Base-by-base conservation (phyloP, 176 grass and related monocot genomes). In the Hordeum marinum region DNA sequence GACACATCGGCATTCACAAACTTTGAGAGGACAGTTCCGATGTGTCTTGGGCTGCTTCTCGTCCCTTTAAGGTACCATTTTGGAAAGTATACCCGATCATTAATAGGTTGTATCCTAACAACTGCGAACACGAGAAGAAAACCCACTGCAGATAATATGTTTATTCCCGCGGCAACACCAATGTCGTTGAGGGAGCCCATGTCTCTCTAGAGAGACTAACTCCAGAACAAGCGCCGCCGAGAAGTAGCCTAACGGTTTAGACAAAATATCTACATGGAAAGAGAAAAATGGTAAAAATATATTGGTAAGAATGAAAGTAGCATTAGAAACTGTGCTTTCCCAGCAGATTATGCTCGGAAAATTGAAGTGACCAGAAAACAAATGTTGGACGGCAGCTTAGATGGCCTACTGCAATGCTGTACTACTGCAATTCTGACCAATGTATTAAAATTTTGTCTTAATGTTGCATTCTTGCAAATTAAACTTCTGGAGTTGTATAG, bases 11-110 rank as follows among this genome's bases (percentile, higher is more conserved):
- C 80, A 45, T 98, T 98, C 75, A 98, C 89, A 68, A 98, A 94
- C 61, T 94, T 98, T 9, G 76, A 84, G 52, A 95, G 52, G 46
- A 75, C 70, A 78, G 82, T 83, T 82, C 86, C 80, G 35, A 92
- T 39, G 60, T 88, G 71, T 59, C 88, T 83, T 59, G 95, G 90
- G 85, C 92, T 97, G 87, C 89, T 94, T 81, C 92, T 92, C 80
- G 86, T 93, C 48, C 92, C 92, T 85, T 91, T 97, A 32, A 97
- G 92, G 73, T 97, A 94, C 92, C 95, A 97, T 86, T 97, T 97
- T 58, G 95, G 95, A 83, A 97, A 97, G 80, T 94, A 97, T 6
- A 97, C 95, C 68, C 90, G 86, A 59, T 97, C 95, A 63, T 97
- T 97, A 20, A 94, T 84, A 69, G 95, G 95, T 8, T 97, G 95